phyloP scores from a whole-genome alignment of 2,329 filamentous ascomycete species.

The Nigrospora osmanthi region DNA sequence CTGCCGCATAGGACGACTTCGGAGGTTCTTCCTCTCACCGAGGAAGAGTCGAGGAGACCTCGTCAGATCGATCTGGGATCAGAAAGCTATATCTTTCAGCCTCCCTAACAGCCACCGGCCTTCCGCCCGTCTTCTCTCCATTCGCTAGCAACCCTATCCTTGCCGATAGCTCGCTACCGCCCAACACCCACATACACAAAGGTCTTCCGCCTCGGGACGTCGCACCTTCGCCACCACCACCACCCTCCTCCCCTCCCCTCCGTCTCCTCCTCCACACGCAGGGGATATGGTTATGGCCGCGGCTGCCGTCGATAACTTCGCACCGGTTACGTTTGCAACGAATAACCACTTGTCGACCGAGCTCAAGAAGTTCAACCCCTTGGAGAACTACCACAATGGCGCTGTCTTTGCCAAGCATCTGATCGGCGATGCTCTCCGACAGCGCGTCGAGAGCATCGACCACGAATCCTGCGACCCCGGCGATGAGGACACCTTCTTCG shows the following conservation, averaged over 20 bases:
- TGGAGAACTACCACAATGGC: constrained; percentile 33
- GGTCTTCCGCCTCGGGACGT: not conserved
- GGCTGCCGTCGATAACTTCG: constrained; percentile 46
- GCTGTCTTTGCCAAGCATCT: constrained; percentile 61
- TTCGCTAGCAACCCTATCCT: constrained; percentile 7
- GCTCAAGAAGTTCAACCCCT: constrained; percentile 26
- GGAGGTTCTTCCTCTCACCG: constrained; percentile 97
- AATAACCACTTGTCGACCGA: constrained; percentile 27
- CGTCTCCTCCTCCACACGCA: constrained; percentile 16
- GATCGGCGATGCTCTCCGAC: constrained; percentile 80
- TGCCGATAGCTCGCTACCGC: not conserved
- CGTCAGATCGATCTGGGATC: constrained; percentile 85
- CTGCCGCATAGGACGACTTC: constrained; percentile 99
- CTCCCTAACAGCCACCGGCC: constrained; percentile 66
- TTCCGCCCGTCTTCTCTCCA: constrained; percentile 9
- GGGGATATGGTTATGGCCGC: constrained; percentile 62
- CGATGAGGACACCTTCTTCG: constrained; percentile 96
- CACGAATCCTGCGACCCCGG: constrained; percentile 82
- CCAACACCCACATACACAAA: not conserved
- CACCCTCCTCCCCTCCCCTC: constrained; percentile 14
- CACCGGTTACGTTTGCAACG: constrained; percentile 39
- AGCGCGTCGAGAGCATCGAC: constrained; percentile 77
- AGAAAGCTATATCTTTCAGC: constrained; percentile 90
- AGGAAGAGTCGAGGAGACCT: constrained; percentile 99
- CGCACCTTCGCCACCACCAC: not conserved